Evolutionary conservation across 768 basidiomycete species (phyloP).

Genomic region (Auriscalpium vulgare): DNA sequence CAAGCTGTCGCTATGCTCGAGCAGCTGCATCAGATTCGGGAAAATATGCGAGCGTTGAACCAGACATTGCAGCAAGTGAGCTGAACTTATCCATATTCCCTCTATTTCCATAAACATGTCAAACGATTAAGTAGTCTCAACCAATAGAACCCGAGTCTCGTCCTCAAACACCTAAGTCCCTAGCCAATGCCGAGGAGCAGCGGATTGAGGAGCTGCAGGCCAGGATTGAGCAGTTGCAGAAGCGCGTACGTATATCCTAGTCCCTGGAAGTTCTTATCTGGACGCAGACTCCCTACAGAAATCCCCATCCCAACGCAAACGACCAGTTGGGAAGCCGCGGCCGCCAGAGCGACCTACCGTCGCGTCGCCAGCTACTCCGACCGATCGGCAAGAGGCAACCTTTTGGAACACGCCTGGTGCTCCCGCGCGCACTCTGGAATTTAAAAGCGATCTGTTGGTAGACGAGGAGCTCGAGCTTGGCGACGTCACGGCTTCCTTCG

Average conservation of each 20-base stretch:
- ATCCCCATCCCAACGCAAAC: slow-evolving; percentile 19
- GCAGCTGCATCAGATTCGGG: slow-evolving; percentile 28
- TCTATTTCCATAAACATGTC: background rate
- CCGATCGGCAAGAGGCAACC: slow-evolving; percentile 40
- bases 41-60: slow-evolving; percentile 28
- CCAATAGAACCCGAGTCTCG: slow-evolving; percentile 16
- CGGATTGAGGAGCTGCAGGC: slow-evolving; percentile 35
- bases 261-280: background rate
- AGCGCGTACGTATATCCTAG: slow-evolving; percentile 23
- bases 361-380: slow-evolving; percentile 11
- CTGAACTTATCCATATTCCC: background rate
- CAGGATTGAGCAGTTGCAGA: slow-evolving; percentile 32
- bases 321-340: slow-evolving; percentile 6
- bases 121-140: slow-evolving; percentile 17
- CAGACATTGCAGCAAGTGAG: slow-evolving; percentile 34
- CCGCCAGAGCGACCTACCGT: slow-evolving; percentile 17
- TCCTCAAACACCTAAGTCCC: slow-evolving; percentile 20
- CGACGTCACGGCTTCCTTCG: slow-evolving; percentile 32
- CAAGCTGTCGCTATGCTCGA: slow-evolving; percentile 31
- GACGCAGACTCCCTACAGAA: slow-evolving; percentile 16
- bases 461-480: slow-evolving; percentile 56
- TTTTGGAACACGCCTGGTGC: slow-evolving; percentile 59
- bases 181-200: slow-evolving; percentile 32
- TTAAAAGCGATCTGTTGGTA: slow-evolving; percentile 52
- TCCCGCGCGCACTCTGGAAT: slow-evolving; percentile 50